Percentiles rank a stretch among this genome's conserved stretches.
These are phyloP conservation scores for Bipolaris zeicola DNA, from an alignment of 2,329 filamentous ascomycete genomes.

Conservation along the genomic window DNA sequence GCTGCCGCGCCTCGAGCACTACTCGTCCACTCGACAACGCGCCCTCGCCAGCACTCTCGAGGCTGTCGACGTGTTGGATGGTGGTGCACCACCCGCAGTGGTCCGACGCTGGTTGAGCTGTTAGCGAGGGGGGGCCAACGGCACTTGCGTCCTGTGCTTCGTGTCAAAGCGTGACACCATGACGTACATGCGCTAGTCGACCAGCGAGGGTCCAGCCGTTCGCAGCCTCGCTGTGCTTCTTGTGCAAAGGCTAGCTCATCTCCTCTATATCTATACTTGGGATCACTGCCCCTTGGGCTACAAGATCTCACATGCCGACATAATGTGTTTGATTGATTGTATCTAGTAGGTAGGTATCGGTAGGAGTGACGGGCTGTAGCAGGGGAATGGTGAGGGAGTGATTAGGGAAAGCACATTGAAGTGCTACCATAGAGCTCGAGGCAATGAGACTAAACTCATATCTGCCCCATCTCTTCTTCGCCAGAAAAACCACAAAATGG, in stretches of 20 bases:
- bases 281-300: neutral
- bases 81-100: neutral
- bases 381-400: conserved; percentile 19
- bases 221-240: conserved; percentile 11
- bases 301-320: conserved; percentile 3
- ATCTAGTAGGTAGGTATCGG: conserved; percentile 13
- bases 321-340: conserved; percentile 19
- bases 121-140: neutral
- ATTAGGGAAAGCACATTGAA: conserved; percentile 22
- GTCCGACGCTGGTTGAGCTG: neutral
- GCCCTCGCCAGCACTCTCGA: neutral
- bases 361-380: conserved; percentile 16
- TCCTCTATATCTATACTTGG: neutral
- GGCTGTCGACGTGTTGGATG: neutral
- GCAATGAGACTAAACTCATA: conserved; percentile 20
- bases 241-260: conserved; percentile 2
- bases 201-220: conserved; percentile 8
- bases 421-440: conserved; percentile 13
- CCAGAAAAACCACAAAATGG: conserved; percentile 25
- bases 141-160: conserved; percentile 7
- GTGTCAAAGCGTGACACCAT: conserved; percentile 13
- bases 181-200: conserved; percentile 14
- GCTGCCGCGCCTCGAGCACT: conserved; percentile 5
- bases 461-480: conserved; percentile 24
- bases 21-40: neutral